Evolutionary conservation across 768 basidiomycete species (phyloP), one percentile per base, ranked within the genome.

Genomic region (Hygrophoropsis aurantiaca): DNA sequence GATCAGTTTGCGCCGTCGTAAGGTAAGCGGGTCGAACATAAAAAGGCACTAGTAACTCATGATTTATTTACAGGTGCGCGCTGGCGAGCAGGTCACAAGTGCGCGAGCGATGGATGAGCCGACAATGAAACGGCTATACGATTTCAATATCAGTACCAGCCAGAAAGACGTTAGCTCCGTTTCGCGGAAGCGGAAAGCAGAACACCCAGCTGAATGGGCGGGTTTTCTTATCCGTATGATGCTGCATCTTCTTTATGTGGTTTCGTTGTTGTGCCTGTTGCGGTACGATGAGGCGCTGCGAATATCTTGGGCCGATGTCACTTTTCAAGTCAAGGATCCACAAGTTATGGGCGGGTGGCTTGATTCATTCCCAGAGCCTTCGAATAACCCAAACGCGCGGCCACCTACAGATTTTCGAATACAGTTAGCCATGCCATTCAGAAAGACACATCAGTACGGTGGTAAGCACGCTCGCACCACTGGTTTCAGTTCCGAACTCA

Each of bases 381-480:
- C 39, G 13, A 13, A 21, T 2, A 15, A 16, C 5, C 30, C 15
- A 1, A 20, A 25, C 30, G 39, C 16, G 9, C 21, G 20, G 15
- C 24, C 18, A 36, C 16, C 57, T 3, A 18, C 19, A 18, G 49
- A 50, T 3, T 40, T 24, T 2, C 34, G 49, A 4, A 41, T 64
- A 11, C 48, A 51, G 23, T 49, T 69, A 23, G 53, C 44, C 5
- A 37, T 69, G n/a, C 54, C 56, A 15, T 65, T 58, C 36, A 44
- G 57, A 1, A 70, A 68, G 44, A 68, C 60, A 3, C 44, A 58
- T 40, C 68, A 64, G 30, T 58, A 55, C 48, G 62, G 68, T 37
- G 57, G 68, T 65, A 50, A 41, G 51, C 40, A n/a, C n/a, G n/a
- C n/a, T n/a, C n/a, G n/a, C n/a, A n/a, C n/a, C n/a, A n/a, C n/a